A percentile compares a stretch with the other conserved stretches of the same genome.
phyloP scores from a whole-genome alignment of 345 rosid species.

The Hirschfeldia incana region DNA sequence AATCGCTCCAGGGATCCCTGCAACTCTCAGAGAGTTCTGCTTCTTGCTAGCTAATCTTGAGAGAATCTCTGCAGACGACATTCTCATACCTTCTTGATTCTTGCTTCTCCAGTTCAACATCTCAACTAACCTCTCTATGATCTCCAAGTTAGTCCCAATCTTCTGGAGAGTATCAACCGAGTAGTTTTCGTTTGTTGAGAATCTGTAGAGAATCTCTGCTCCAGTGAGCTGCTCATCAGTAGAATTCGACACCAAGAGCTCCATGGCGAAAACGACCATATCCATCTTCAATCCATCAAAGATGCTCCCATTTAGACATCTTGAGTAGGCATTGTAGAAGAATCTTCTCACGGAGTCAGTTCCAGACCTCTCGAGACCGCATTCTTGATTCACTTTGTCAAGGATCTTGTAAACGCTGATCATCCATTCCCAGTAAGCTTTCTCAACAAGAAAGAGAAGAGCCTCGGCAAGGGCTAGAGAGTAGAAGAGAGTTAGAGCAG shows the following conservation, averaged over 20 bases:
- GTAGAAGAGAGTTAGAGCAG: conserved; percentile 75
- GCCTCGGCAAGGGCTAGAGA: conserved; percentile 83
- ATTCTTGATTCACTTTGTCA: conserved; percentile 67
- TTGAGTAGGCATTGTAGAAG: conserved; percentile 89
- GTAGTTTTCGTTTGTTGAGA: conserved; percentile 46
- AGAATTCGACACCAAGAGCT: conserved; percentile 63
- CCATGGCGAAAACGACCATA: conserved; percentile 71
- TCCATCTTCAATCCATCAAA: conserved; percentile 94
- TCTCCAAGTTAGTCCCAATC: conserved; percentile 63
- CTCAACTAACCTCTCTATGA: conserved; percentile 76
- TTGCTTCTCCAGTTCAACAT: conserved; percentile 93
- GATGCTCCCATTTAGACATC: conserved; percentile 75
- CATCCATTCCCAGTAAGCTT: conserved; percentile 81
- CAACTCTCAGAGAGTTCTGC: conserved; percentile 75
- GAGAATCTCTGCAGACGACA: conserved; percentile 73
- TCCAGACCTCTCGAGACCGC: conserved; percentile 65
- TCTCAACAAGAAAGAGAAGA: conserved; percentile 72
- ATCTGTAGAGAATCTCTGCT: not conserved
- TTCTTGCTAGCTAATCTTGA: conserved; percentile 76
- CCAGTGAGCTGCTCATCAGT: conserved; percentile 88
- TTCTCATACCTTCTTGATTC: conserved; percentile 72
- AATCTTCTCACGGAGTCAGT: conserved; percentile 62
- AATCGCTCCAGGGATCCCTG: conserved; percentile 85
- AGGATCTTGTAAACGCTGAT: conserved; percentile 55
- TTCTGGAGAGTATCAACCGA: conserved; percentile 81